phyloP scores from a whole-genome alignment of 192 early-diverging fungal species.

The Dispira simplex region DNA sequence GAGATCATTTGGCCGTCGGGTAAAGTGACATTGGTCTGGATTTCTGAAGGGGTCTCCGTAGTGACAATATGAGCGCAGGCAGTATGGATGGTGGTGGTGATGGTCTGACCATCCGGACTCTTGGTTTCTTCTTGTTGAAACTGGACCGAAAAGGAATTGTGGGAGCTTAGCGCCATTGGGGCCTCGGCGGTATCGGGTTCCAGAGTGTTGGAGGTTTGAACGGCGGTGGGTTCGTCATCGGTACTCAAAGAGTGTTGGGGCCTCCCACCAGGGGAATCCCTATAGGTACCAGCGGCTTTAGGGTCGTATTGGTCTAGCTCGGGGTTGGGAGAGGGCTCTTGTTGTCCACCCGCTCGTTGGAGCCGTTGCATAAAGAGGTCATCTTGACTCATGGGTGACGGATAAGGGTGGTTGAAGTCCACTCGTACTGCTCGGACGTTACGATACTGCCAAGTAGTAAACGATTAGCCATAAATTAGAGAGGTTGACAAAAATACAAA shows the following conservation, averaged over 20 bases:
- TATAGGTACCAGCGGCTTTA: neutral
- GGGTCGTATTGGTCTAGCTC: neutral
- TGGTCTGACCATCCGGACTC: neutral
- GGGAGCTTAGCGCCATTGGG: neutral
- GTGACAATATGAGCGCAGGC: conserved; percentile 11
- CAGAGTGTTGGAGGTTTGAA: too few relatives aligned
- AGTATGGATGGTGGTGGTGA: conserved; percentile 9
- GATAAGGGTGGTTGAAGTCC: neutral
- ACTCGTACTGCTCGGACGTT: too few relatives aligned
- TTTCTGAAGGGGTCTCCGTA: neutral
- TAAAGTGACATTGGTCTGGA: conserved; percentile 10
- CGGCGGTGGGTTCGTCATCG: neutral
- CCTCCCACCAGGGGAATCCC: neutral
- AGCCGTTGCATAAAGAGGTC: conserved; percentile 11
- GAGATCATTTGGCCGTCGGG: conserved; percentile 12
- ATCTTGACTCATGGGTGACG: neutral
- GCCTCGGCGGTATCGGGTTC: neutral
- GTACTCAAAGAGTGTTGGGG: neutral
- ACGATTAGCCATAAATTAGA: too few relatives aligned
- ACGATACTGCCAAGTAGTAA: too few relatives aligned
- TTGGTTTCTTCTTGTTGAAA: neutral
- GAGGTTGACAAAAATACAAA: too few relatives aligned
- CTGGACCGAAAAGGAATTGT: conserved; percentile 8
- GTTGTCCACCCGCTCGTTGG: conserved; percentile 6
- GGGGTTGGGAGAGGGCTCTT: conserved; percentile 10